Conservation (phyloP, 495 filamentous ascomycete genomes). For the Neurospora cerealis region DNA sequence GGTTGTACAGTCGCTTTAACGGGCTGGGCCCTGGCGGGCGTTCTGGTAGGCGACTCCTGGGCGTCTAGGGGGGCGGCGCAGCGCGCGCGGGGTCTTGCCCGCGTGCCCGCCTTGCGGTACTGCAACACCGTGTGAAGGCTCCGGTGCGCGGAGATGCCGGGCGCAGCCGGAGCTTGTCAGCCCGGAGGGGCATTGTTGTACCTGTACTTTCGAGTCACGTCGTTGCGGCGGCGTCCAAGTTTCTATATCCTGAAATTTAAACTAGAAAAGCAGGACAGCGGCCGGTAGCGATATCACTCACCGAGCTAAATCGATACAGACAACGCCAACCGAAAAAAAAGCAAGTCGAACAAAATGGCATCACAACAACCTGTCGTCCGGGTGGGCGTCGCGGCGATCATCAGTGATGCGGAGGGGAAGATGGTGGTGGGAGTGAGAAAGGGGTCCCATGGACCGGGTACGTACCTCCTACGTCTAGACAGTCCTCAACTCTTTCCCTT, state of each 20-base stretch:
- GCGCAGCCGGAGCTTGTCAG: neutral
- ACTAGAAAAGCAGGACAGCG: neutral
- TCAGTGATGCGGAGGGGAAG: conserved; percentile 22
- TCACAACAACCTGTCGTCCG: conserved; percentile 10
- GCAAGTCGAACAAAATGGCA: conserved; percentile 5
- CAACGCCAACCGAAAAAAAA: neutral
- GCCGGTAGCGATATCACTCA: neutral
- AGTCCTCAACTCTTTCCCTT: neutral
- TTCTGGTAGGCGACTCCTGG: neutral
- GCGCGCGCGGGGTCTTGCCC: neutral
- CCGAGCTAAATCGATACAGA: neutral
- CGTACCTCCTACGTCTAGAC: conserved; percentile 1
- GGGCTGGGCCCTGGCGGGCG: neutral
- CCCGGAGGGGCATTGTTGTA: neutral
- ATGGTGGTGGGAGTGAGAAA: conserved; percentile 33
- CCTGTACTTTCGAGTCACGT: neutral
- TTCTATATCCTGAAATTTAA: neutral
- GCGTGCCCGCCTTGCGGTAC: neutral
- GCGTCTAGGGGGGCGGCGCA: neutral
- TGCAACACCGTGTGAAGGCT: neutral
- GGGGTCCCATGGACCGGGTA: conserved; percentile 31
- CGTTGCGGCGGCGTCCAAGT: neutral
- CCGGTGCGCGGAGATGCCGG: neutral
- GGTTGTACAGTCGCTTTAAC: too few relatives aligned
- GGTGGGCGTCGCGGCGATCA: conserved; percentile 32